phyloP scores from a whole-genome alignment of 2,329 filamentous ascomycete genomes.

The Aspergillus candidus region DNA sequence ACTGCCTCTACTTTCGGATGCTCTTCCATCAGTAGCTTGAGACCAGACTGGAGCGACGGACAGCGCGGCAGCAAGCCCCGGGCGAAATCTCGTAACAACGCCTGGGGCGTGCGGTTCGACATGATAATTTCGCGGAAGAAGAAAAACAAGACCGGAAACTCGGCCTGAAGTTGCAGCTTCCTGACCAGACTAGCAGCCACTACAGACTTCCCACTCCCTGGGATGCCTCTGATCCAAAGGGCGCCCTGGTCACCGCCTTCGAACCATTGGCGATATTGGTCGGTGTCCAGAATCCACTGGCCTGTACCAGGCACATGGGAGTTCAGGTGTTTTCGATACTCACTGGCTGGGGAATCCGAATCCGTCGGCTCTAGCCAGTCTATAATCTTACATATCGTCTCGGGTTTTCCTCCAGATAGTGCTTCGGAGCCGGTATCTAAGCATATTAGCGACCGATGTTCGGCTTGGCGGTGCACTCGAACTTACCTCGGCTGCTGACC shows the following conservation, averaged over 20 bases:
- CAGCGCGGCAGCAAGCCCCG: slow-evolving; percentile 9
- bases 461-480: too few species aligned
- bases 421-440: too few species aligned
- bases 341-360: neutral
- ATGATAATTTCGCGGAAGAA: slow-evolving; percentile 19
- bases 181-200: slow-evolving; percentile 14
- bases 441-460: too few species aligned
- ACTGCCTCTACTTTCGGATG: neutral
- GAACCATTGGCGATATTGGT: slow-evolving; percentile 10
- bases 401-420: slow-evolving; percentile 35
- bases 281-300: slow-evolving; percentile 12
- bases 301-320: slow-evolving; percentile 10
- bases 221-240: slow-evolving; percentile 20
- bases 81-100: slow-evolving; percentile 10
- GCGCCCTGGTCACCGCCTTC: slow-evolving; percentile 3
- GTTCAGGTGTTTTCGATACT: slow-evolving; percentile 7
- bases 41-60: slow-evolving; percentile 1
- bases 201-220: slow-evolving; percentile 21
- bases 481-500: too few species aligned
- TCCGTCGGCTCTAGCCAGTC: slow-evolving; percentile 7
- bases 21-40: neutral
- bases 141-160: slow-evolving; percentile 10
- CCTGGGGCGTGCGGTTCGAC: slow-evolving; percentile 11
- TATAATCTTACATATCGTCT: neutral
- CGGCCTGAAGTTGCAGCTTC: slow-evolving; percentile 3